Base-by-base conservation (phyloP, 805 yeast genomes). In the Candida khao-thaluensis region DNA sequence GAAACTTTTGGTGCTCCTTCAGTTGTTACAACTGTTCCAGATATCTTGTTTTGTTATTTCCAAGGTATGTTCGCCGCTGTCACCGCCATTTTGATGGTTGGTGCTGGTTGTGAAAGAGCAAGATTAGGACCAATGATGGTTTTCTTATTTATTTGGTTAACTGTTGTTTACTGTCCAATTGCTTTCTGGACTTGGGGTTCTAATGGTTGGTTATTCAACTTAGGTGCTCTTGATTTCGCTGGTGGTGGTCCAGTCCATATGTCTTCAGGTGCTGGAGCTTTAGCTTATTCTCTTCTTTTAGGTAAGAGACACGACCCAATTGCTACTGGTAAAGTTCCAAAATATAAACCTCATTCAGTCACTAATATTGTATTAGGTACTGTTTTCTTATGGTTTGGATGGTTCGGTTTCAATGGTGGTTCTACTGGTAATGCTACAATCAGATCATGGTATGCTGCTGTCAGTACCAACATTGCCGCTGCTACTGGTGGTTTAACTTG, bases 371-470 rank as follows among this genome's bases (percentile, higher is more conserved):
- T 90, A 12, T 67, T 93, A 42, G 99, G 99, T 40, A 89, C 97
- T 15, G 83, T 87, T 9, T 85, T 93, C 71, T 76, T 93, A 52
- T 91, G 97, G 96, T 89, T 93, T 55, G 99, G 98, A 25, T 93
- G 99, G 99, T 89, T 89, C 57, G 97, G 96, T 28, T 93, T 93
- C 80, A 93, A 93, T 76, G 97, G 96, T 65, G 98, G 98, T 54
- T 88, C 96, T 34, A 85, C 97, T 36, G 97, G 96, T 64, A 84
- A 88, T 59, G 86, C 96, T 25, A 68, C 91, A 46, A 81, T 93
- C 60, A 83, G 97, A 69, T 90, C 96, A 42, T 87, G 88, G 85
- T 89, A 89, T 72, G 96, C 97, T 26, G 77, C 85, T 60, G 83
- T 85, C 57, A 89, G 87, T 76, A 91, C 98, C 56, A 88, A 91